These are phyloP conservation scores for Friedmanniomyces simplex DNA, from an alignment of 495 filamentous ascomycete genomes.

Conservation along the genomic window DNA sequence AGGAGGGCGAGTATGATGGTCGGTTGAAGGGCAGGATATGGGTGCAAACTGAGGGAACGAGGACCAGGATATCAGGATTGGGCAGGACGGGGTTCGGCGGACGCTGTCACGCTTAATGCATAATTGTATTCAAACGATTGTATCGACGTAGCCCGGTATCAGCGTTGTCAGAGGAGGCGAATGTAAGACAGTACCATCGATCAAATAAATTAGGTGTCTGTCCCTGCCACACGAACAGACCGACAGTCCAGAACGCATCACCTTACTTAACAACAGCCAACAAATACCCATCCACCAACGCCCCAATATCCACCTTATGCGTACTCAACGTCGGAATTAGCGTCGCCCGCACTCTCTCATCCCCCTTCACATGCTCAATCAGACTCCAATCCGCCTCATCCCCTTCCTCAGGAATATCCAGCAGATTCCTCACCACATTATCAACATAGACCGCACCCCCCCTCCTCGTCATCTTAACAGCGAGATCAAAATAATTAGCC, in stretches of 20 bases:
- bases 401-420: slow-evolving; percentile 17
- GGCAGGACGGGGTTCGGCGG: too few relatives aligned
- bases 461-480: slow-evolving; percentile 32
- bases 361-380: slow-evolving; percentile 38
- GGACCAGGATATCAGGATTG: too few relatives aligned
- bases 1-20: neutral
- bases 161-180: too few relatives aligned
- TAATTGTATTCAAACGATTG: too few relatives aligned
- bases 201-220: too few relatives aligned
- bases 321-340: slow-evolving; percentile 39
- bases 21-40: neutral
- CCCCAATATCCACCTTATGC: slow-evolving; percentile 10
- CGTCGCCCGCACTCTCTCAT: slow-evolving; percentile 37
- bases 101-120: too few relatives aligned
- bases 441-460: slow-evolving; percentile 38
- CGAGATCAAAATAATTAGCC: slow-evolving; percentile 39
- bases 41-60: too few relatives aligned
- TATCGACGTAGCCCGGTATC: too few relatives aligned
- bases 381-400: neutral
- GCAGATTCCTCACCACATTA: slow-evolving; percentile 37
- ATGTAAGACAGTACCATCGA: too few relatives aligned
- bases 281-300: slow-evolving; percentile 19
- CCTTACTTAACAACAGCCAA: slow-evolving; percentile 12
- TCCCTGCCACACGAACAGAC: too few relatives aligned
- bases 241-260: too few relatives aligned